A percentile compares a stretch with the other conserved stretches of the same genome.
Conservation (phyloP, 345 rosid species). For the rapeseed (Brassica napus) region Da-Ae NC_063441.1:23014001-23014500, state of each 20-base stretch:
- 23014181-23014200: neutral
- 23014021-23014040: constrained; percentile 4
- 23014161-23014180: constrained; percentile 34
- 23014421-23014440: neutral
- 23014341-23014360: neutral
- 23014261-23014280: neutral
- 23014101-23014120: constrained; percentile 57
- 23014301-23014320: neutral
- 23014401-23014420: neutral
- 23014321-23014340: neutral
- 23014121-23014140: constrained; percentile 31
- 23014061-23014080: constrained; percentile 26
- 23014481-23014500: neutral
- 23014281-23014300: neutral
- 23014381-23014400: neutral
- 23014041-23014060: constrained; percentile 31
- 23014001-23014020: constrained; percentile 18
- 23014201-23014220: neutral
- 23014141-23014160: neutral
- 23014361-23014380: neutral
- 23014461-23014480: neutral
- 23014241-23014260: neutral
- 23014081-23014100: constrained; percentile 16
- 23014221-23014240: neutral
- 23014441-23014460: neutral